Base-by-base conservation (phyloP, 305 asterid genomes). In the Fraxinus greggii region DNA sequence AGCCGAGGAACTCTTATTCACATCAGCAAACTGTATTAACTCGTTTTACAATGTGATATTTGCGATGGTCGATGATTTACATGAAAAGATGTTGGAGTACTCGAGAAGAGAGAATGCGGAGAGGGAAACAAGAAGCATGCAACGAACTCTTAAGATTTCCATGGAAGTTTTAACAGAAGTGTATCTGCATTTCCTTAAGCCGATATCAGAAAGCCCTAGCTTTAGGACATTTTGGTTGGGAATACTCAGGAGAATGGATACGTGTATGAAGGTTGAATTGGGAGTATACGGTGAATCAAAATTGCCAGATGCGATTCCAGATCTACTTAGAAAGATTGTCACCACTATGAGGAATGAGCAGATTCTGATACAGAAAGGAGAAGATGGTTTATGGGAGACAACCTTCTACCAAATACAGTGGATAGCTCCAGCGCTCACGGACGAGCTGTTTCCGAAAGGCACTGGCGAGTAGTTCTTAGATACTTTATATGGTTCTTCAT, bases 51-150 rank as follows among this genome's bases (percentile, higher is more conserved):
- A 86, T 38, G 81, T 94, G 67, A 89, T 95, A 10, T 94, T 94
- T 40, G 94, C 98, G 0, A 94, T 92, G 99, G 94, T 90, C 0
- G 99, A 95, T 15, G 97, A 95, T 69, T 76, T 95, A 35, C 97
- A 93, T 6, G 97, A 95, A 82, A 95, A 95, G 89, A 91, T 95
- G 97, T 77, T 92, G 76, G 98, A 95, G 24, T 95, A 95, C 85
- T 94, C 98, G 0, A 91, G 93, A 26, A 85, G 99, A 61, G 97
- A 88, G 74, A 93, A 94, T 12, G 93, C 96, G 0, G 98, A 94
- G 86, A 94, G 91, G 82, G 99, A 95, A 75, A 92, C 98, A 4
- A 88, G 97, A 35, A 91, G 98, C 75, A 95, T 95, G 98, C 98
- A 95, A 83, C 90, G 93, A 19, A 94, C 95, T 21, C 77, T 95